Evolutionary conservation across 768 basidiomycete species (phyloP).

Genomic region (Omphalotus guepiniiformis): DNA sequence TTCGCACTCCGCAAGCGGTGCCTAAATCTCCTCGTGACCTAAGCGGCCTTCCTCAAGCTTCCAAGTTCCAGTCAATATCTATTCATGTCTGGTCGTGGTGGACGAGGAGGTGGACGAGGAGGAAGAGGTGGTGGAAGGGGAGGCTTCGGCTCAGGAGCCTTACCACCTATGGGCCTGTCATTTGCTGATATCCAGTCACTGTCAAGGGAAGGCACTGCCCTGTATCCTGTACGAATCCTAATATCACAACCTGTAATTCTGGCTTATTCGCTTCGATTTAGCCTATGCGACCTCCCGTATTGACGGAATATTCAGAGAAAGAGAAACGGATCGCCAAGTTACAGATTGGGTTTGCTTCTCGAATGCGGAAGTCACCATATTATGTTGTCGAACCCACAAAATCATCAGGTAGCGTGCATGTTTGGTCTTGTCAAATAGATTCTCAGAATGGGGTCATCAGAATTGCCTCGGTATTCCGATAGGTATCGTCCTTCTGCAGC

Average conservation of each 20-base stretch:
- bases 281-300: conserved; percentile 65
- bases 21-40: not conserved
- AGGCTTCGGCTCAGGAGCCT: conserved; percentile 31
- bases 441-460: conserved; percentile 28
- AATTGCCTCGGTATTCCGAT: conserved; percentile 79
- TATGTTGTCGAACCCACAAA: conserved; percentile 70
- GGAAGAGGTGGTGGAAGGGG: conserved; percentile 63
- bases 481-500: conserved; percentile 65
- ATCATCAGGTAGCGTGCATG: conserved; percentile 44
- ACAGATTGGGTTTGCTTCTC: conserved; percentile 61
- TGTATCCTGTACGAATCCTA: conserved; percentile 70
- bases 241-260: conserved; percentile 3
- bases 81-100: conserved; percentile 38
- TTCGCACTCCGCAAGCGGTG: not conserved
- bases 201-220: conserved; percentile 68
- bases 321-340: conserved; percentile 64
- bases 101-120: conserved; percentile 39
- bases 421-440: too few relatives aligned
- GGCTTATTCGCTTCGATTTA: conserved; percentile 26
- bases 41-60: not conserved
- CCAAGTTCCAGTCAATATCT: not conserved
- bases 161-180: conserved; percentile 75
- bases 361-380: conserved; percentile 68
- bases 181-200: conserved; percentile 76
- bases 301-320: conserved; percentile 59